phyloP scores from a whole-genome alignment of 2,329 filamentous ascomycete species.

The Sporothrix inflata region DNA sequence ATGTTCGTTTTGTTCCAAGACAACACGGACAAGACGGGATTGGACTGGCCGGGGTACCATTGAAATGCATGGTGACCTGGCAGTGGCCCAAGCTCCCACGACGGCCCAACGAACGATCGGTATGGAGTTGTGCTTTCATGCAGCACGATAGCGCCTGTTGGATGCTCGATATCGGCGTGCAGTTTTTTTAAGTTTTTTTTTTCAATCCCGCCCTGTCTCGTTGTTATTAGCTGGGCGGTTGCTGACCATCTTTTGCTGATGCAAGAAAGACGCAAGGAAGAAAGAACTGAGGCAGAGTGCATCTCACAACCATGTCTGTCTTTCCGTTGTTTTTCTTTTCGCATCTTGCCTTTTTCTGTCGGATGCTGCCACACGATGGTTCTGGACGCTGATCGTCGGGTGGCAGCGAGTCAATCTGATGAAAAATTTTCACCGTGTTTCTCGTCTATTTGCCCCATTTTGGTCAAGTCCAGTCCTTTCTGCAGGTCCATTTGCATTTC shows the following conservation, averaged over 20 bases:
- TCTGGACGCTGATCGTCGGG: not conserved
- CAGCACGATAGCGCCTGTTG: constrained; percentile 21
- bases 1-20: not conserved
- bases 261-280: constrained; percentile 4
- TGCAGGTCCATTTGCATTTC: not conserved
- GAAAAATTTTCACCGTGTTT: constrained; percentile 13
- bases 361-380: not conserved
- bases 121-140: not conserved
- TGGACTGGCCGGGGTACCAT: constrained; percentile 8
- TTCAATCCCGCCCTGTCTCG: not conserved
- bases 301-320: not conserved
- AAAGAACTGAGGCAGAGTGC: not conserved
- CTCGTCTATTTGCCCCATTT: not conserved
- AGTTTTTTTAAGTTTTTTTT: not conserved
- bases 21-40: not conserved
- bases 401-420: not conserved
- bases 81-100: constrained; percentile 27
- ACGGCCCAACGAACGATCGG: constrained; percentile 19
- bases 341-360: not conserved
- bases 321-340: not conserved
- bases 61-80: constrained; percentile 24
- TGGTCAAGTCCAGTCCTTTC: not conserved
- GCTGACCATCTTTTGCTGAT: not conserved
- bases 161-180: constrained; percentile 19
- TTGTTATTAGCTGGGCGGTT: not conserved